Conservation (phyloP, 2,329 filamentous ascomycete genomes). For the Parasarocladium wereldwijsianum region DNA sequence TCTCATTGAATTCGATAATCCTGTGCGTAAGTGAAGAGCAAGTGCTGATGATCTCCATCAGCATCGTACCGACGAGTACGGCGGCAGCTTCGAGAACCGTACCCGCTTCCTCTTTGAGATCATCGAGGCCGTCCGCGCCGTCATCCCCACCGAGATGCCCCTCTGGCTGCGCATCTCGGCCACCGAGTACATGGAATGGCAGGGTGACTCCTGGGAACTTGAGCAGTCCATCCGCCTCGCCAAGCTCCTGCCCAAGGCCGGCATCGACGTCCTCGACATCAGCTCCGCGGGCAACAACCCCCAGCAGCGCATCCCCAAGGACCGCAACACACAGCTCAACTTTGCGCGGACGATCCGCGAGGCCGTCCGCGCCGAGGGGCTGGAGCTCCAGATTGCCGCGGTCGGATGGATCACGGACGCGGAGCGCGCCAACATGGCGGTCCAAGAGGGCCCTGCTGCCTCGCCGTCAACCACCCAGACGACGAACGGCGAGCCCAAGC, state of each 20-base stretch:
- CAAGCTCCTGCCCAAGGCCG: slow-evolving; percentile 49
- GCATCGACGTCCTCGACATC: slow-evolving; percentile 74
- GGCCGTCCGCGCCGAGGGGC: slow-evolving; percentile 34
- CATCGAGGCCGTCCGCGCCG: slow-evolving; percentile 32
- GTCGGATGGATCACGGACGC: slow-evolving; percentile 63
- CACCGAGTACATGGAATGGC: slow-evolving; percentile 46
- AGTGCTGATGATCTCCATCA: slow-evolving; percentile 8
- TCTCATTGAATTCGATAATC: not conserved
- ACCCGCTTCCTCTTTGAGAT: slow-evolving; percentile 44
- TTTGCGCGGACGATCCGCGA: slow-evolving; percentile 60
- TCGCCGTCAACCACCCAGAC: too few species aligned
- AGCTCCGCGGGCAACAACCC: slow-evolving; percentile 59
- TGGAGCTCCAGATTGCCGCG: slow-evolving; percentile 49
- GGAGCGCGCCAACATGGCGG: slow-evolving; percentile 46
- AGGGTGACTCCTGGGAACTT: slow-evolving; percentile 46
- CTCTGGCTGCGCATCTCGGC: slow-evolving; percentile 45
- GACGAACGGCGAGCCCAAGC: slow-evolving; percentile 9
- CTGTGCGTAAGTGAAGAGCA: too few species aligned
- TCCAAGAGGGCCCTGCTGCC: slow-evolving; percentile 31
- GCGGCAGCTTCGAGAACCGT: slow-evolving; percentile 51
- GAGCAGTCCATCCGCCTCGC: slow-evolving; percentile 32
- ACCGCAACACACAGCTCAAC: slow-evolving; percentile 54
- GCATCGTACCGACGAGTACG: slow-evolving; percentile 48
- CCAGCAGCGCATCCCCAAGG: slow-evolving; percentile 42
- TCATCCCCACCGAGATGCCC: slow-evolving; percentile 38